Evolutionary conservation across 1,139 yeast species (phyloP), one percentile per base, ranked within the genome.

Genomic region (Groenewaldozyma sp.): DNA sequence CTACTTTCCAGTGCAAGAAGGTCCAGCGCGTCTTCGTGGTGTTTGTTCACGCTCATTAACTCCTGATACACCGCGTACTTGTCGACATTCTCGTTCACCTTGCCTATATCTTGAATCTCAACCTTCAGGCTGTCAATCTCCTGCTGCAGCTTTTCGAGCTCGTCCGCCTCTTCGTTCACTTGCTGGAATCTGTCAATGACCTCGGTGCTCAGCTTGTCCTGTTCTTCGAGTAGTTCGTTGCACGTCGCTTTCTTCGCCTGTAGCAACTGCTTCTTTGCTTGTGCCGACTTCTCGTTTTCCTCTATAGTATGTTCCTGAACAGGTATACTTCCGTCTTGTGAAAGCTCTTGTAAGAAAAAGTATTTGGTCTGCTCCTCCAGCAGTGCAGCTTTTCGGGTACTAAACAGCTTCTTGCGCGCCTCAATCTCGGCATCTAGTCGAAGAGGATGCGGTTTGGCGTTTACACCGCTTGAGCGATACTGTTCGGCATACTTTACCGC

Each of bases 361-460:
- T 78, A 82, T 48, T 81, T 68, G 1, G 83, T 71, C 50, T 78
- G 86, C 50, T 78, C 82, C 52, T 79, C 87, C 36, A 78, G 57
- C 52, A 76, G 78, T 36, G 76, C 69, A 45, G 77, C 75, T 52
- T 78, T 76, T 35, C 78, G 60, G 40, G 76, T 66, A 16, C 70
- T 66, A 46, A 72, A 71, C 24, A 67, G 56, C 45, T 68, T 70
- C 41, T 64, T 45, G 31, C 46, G 47, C 34, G 46, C 43, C 33
- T 46, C 51, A n/a, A 53, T 60, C 33, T 58, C 59, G 31, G 42
- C 44, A 16, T 48, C 51, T 19, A 55, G 43, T 35, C 50, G 43
- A 24, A 37, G 43, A 21, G 56, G 60, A 31, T 50, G 22, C 17
- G 17, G 20, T 18, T 21, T 29, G 13, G 13, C 11, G 19, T 18